Percentiles rank a stretch among this genome's conserved stretches.
These are phyloP conservation scores for Fusarium euwallaceae DNA, from an alignment of 2,329 filamentous ascomycete species.

Conservation along the genomic window DNA sequence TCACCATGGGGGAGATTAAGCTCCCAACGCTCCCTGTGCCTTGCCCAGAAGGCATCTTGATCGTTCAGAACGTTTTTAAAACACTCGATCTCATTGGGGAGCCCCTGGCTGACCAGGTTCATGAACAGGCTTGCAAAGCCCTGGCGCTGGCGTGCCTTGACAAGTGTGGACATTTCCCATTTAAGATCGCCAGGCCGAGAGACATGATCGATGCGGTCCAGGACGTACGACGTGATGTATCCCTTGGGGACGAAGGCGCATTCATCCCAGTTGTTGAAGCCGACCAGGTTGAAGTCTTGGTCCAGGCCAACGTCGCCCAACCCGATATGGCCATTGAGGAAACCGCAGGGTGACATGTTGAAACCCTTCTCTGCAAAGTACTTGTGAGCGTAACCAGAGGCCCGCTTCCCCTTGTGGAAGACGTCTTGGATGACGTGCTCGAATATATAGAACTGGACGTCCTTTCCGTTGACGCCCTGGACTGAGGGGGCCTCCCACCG, in stretches of 20 bases:
- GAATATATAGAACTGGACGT: not conserved
- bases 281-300: not conserved
- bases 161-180: not conserved
- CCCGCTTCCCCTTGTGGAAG: not conserved
- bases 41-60: not conserved
- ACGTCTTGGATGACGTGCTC: not conserved
- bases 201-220: not conserved
- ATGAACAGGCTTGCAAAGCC: not conserved
- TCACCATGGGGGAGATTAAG: not conserved
- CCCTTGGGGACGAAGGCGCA: constrained; percentile 4
- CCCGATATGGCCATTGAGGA: not conserved
- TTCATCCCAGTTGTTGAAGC: not conserved
- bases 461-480: not conserved
- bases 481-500: not conserved
- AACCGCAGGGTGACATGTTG: not conserved
- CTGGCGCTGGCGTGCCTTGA: not conserved
- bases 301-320: not conserved
- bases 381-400: not conserved
- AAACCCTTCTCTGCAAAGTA: not conserved
- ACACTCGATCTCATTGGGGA: not conserved
- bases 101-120: not conserved
- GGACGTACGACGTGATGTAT: not conserved
- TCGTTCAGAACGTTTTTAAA: not conserved
- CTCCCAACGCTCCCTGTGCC: not conserved
- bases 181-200: not conserved